Conservation (phyloP, 2,329 filamentous ascomycete genomes). For the Exophiala lecanii-corni region DNA sequence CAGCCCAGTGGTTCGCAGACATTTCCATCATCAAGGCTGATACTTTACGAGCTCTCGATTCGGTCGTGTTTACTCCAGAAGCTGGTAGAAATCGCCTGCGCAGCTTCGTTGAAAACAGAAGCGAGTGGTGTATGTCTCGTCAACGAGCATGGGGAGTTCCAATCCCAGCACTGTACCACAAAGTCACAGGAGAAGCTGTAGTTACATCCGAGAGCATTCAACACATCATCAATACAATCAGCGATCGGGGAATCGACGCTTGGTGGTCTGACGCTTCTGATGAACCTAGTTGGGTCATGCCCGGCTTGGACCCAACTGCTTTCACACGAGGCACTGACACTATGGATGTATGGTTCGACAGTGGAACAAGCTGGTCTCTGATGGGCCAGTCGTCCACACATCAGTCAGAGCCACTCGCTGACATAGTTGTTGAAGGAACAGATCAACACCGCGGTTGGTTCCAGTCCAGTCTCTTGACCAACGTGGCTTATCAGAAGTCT, state of each 20-base stretch:
- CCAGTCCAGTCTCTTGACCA: conserved; percentile 88
- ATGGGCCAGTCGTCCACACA: conserved; percentile 30
- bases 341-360: conserved; percentile 99
- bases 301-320: conserved; percentile 50
- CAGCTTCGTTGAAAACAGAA: conserved; percentile 81
- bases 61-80: conserved; percentile 74
- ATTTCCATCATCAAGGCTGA: conserved; percentile 74
- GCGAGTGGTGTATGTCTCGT: conserved; percentile 96
- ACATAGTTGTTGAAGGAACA: conserved; percentile 88
- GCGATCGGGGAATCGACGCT: conserved; percentile 74
- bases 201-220: conserved; percentile 73
- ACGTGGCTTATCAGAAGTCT: conserved; percentile 57
- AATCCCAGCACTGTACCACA: conserved; percentile 81
- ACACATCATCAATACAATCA: conserved; percentile 77
- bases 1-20: conserved; percentile 96
- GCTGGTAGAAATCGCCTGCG: conserved; percentile 69
- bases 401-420: conserved; percentile 48
- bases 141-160: conserved; percentile 96
- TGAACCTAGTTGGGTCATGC: conserved; percentile 72
- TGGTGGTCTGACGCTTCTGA: conserved; percentile 85
- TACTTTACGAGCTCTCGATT: conserved; percentile 64
- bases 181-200: conserved; percentile 64
- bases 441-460: conserved; percentile 99
- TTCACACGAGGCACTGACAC: conserved; percentile 74
- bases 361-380: conserved; percentile 83